Conservation (phyloP, 1,139 yeast species). For the Nakaseomyces bracarensis region DNA sequence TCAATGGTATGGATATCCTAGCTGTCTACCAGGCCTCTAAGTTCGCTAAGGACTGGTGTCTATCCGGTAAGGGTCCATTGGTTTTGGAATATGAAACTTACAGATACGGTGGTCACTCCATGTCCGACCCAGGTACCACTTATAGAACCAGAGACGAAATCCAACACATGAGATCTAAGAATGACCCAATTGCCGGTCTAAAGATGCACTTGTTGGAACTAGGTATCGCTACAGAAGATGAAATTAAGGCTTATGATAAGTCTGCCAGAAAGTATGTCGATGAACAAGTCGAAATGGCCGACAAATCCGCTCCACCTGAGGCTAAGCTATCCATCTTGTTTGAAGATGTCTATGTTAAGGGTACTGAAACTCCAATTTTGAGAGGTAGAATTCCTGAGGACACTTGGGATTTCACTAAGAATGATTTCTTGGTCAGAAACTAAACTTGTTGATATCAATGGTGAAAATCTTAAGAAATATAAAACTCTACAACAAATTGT, state of each 20-base stretch:
- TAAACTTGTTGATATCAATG: constrained; percentile 6
- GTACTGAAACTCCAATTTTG: constrained; percentile 82
- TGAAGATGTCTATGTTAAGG: constrained; percentile 94
- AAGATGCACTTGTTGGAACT: constrained; percentile 77
- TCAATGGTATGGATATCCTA: constrained; percentile 96
- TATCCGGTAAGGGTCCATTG: constrained; percentile 90
- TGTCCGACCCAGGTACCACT: constrained; percentile 99
- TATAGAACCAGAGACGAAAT: constrained; percentile 99
- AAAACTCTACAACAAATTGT: too few species aligned
- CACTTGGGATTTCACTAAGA: constrained; percentile 75
- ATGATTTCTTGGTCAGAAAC: constrained; percentile 44
- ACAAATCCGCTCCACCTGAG: constrained; percentile 89
- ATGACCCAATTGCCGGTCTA: constrained; percentile 95
- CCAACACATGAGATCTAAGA: constrained; percentile 97
- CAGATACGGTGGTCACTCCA: constrained; percentile 99
- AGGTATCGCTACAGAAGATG: constrained; percentile 85
- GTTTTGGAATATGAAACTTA: constrained; percentile 96
- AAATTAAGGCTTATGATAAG: constrained; percentile 88
- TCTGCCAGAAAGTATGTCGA: constrained; percentile 93
- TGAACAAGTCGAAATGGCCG: constrained; percentile 90
- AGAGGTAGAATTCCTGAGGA: constrained; percentile 97
- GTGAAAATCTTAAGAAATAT: too few species aligned
- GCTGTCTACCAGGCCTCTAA: constrained; percentile 94
- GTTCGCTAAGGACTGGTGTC: constrained; percentile 94
- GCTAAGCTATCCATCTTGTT: constrained; percentile 90